phyloP scores from a whole-genome alignment of 2,329 filamentous ascomycete genomes.

The Monilinia laxa region DNA sequence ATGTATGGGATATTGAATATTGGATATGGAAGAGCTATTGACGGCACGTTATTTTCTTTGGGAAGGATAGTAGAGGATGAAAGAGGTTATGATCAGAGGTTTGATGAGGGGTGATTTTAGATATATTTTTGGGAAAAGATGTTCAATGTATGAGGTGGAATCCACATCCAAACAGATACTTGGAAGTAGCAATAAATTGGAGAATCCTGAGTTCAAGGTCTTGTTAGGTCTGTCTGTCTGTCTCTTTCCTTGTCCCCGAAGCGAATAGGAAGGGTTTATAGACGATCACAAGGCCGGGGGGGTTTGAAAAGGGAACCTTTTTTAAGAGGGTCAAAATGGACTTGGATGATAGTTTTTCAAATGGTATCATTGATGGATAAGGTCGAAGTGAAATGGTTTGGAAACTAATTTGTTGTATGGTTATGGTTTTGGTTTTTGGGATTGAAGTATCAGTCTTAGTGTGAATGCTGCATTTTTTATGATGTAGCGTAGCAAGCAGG shows the following conservation, averaged over 20 bases:
- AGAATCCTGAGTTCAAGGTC: conserved; percentile 22
- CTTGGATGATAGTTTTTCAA: neutral
- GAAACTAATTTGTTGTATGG: neutral
- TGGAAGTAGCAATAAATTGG: conserved; percentile 6
- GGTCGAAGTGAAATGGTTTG: neutral
- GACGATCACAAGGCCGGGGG: conserved; percentile 33
- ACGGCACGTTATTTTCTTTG: neutral
- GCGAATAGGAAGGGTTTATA: conserved; percentile 31
- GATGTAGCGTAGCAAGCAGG: conserved; percentile 1
- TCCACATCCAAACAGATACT: neutral
- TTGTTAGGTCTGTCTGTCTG: conserved; percentile 21
- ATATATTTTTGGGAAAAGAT: conserved; percentile 13
- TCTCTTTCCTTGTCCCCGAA: conserved; percentile 5
- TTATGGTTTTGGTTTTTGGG: neutral
- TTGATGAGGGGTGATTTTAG: conserved; percentile 1
- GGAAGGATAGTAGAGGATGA: neutral
- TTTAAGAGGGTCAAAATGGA: neutral
- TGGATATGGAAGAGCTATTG: neutral
- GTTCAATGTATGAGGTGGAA: neutral
- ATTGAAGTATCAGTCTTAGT: neutral
- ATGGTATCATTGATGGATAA: conserved; percentile 3
- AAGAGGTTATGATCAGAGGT: conserved; percentile 17
- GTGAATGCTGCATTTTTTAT: neutral
- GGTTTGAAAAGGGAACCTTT: neutral
- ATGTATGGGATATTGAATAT: conserved; percentile 1